Evolutionary conservation across 805 yeast genomes (phyloP), one percentile per base, ranked within the genome.

Genomic region (Teunomyces barrocoloradensis): DNA sequence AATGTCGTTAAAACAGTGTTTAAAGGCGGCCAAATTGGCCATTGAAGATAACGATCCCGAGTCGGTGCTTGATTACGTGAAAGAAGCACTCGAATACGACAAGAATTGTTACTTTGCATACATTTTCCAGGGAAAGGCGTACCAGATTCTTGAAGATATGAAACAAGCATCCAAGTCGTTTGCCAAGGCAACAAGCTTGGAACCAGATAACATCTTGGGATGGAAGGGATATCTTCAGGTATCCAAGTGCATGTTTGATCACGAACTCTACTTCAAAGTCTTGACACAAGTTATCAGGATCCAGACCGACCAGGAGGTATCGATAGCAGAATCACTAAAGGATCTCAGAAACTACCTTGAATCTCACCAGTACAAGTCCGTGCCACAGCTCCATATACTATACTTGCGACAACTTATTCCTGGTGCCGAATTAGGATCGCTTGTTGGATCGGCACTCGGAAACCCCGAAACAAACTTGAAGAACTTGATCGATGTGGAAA

Each of bases 161-260:
- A 57, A 60, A 1, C 55, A 62, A 3, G 84, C 88, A 0, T 52
- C 65, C 10, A 53, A 52, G 21, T 62, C 76, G 9, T 85, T 83
- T 55, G 56, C 57, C 27, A 59, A 56, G 17, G 90, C 90, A 0
- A 75, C 80, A 2, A 55, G 61, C 5, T 44, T 82, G 1, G 77
- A 81, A 25, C 75, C 80, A 0, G 69, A 70, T 1, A 80, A 84
- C 43, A 53, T 81, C 1, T 62, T 79, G 21, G 95, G 90, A 0
- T 91, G 94, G 95, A 89, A 87, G 58, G 98, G 98, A 1, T 73
- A 84, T 49, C 66, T 82, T 49, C 76, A 79, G 42, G 63, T 81
- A 0, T 71, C 67, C 9, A 65, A 67, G 46, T 56, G 64, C 10
- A 53, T 56, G 28, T 60, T 69, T 3, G 75, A 79, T 45, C 69